Evolutionary conservation across 1,284 basidiomycete species (phyloP), one percentile per base, ranked within the genome.

Genomic region (Cryptococcus maquisensis): DNA sequence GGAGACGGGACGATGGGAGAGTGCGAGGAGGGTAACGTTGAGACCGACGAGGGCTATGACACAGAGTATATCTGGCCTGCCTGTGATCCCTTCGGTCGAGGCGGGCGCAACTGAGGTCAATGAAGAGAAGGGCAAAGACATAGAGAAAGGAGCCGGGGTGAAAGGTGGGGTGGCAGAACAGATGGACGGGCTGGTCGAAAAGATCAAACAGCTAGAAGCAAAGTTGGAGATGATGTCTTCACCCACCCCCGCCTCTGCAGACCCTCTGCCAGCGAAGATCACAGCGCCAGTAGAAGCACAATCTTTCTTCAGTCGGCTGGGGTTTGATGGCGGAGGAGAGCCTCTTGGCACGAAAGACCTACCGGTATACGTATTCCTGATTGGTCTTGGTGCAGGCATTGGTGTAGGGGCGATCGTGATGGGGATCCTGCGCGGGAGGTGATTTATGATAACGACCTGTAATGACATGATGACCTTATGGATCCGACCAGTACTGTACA

Each of bases 361-460:
- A 52, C 65, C 68, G 7, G 67, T 46, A 21, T 68, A 69, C 54
- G 49, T 69, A 41, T 71, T 71, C 51, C 55, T 71, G 36, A 65
- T 69, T 8, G 68, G 68, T 0, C 55, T 71, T 13, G 68, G 68
- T 4, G 67, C 69, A 1, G 68, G 68, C 0, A 55, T 71, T 13
- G 68, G 68, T 3, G 67, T 71, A 1, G 68, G 68, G 2, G 68
- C 67, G 4, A 60, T 69, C 1, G 56, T 68, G 54, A 60, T 67
- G 36, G 47, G 64, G 13, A 64, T 67, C 1, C 43, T 68, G 16
- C 56, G 68, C 38, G 57, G 62, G 24, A 51, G 59, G 41, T 32
- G 28, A 32, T 32, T 10, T 32, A 32, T 32, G 28, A 32, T 32
- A 32, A 32, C 10, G 28, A 32, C 28, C 10, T 28, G 10, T 32